phyloP scores from a whole-genome alignment of 345 rosid genomes.

The Mercurialis annua region DNA sequence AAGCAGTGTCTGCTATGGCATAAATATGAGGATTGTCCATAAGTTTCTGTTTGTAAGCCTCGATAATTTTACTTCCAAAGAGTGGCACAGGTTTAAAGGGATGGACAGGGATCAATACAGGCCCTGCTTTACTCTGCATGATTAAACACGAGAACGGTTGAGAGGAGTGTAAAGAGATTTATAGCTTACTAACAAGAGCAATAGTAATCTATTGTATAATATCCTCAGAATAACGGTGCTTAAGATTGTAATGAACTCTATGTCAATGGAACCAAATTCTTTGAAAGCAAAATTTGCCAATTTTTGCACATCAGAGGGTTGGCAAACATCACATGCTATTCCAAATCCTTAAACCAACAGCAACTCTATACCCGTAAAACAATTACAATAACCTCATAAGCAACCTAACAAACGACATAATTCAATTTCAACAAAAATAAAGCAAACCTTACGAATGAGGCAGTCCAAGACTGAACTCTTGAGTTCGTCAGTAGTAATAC shows the following conservation, averaged over 20 bases:
- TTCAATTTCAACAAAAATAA: too few relatives aligned
- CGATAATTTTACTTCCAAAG: slow-evolving; percentile 57
- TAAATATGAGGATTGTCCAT: slow-evolving; percentile 73
- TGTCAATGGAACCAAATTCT: too few relatives aligned
- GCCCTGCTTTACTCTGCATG: slow-evolving; percentile 88
- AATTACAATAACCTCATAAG: too few relatives aligned
- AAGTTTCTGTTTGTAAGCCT: slow-evolving; percentile 57
- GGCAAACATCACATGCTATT: too few relatives aligned
- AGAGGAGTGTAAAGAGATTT: slow-evolving; percentile 12
- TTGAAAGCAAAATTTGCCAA: too few relatives aligned
- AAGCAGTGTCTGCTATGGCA: slow-evolving; percentile 77
- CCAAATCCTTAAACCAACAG: too few relatives aligned
- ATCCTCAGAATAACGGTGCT: slow-evolving; percentile 68
- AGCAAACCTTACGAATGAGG: too few relatives aligned
- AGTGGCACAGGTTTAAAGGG: slow-evolving; percentile 69
- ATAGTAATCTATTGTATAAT: slow-evolving; percentile 36
- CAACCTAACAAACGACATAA: too few relatives aligned
- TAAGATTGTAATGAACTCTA: slow-evolving; percentile 81
- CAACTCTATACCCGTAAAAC: too few relatives aligned
- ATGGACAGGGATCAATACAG: slow-evolving; percentile 80
- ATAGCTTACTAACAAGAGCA: slow-evolving; percentile 9
- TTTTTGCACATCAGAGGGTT: too few relatives aligned
- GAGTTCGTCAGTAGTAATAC: too few relatives aligned
- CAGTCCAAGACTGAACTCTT: too few relatives aligned
- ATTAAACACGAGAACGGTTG: slow-evolving; percentile 19